A percentile compares a stretch with the other conserved stretches of the same genome.
Evolutionary conservation across 1,284 basidiomycete species (phyloP).

Genomic region (Microbotryomycetes sp.): DNA sequence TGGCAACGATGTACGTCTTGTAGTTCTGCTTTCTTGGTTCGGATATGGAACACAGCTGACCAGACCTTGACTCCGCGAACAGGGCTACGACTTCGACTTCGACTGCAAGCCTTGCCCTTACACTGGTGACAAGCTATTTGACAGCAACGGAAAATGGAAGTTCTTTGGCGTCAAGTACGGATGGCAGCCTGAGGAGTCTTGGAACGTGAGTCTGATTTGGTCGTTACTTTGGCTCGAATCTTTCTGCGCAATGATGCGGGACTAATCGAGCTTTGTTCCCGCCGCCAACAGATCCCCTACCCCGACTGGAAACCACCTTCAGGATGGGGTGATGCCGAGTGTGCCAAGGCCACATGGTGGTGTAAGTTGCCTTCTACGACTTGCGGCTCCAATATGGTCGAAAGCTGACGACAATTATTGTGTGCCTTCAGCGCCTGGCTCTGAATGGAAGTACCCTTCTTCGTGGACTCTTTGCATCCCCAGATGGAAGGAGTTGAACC

Average conservation of each 20-base stretch:
- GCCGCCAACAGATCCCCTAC: background rate
- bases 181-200: constrained; percentile 1
- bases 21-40: no score
- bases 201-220: no score
- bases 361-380: background rate
- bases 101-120: background rate
- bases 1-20: background rate
- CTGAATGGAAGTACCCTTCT: background rate
- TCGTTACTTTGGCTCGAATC: no score
- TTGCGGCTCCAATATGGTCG: no score
- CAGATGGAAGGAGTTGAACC: background rate
- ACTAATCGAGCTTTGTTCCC: no score
- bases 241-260: no score
- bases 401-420: no score
- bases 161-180: constrained; percentile 6
- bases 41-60: no score
- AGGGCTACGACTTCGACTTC: background rate
- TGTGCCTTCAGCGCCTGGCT: background rate
- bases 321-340: background rate
- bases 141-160: constrained; percentile 1
- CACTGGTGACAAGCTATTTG: background rate
- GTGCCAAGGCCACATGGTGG: background rate
- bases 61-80: no score
- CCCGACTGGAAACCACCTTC: background rate
- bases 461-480: background rate